Base-by-base conservation (phyloP, 192 early-diverging fungal species). In the Mortierella alpina region DNA sequence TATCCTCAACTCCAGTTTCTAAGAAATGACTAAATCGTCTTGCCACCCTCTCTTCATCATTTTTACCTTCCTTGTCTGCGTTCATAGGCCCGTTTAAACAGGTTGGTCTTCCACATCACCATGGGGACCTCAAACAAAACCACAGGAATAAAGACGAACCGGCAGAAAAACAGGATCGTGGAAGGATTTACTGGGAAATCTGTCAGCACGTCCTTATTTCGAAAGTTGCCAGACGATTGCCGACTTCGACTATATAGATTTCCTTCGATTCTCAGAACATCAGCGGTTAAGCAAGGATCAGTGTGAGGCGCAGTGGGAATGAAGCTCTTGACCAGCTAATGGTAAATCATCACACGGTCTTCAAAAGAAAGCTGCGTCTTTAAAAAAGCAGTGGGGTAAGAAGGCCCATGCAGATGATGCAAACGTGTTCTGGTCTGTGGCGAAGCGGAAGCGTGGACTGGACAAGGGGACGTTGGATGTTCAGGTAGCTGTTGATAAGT, bases 241-340 rank as follows among this genome's bases (percentile, higher is more conserved):
- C 23, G 55, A 57, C 13, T 68, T 68, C 48, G n/a, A 50, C 47
- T 68, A 59, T 22, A 47, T 68, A 13, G 15, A 42, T 51, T 69
- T 60, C 52, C 56, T 71, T 42, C 31, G 14, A 63, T 73, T 66
- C 41, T 64, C 71, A n/a, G 63, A 73, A 45, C 2, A 49, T 65
- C 62, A 73, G 42, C 47, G 63, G 20, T 49, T 73, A 52, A 66
- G 63, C 48, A 73, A 73, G 63, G 56, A 73, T n/a, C 62, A 66
- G 46, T 73, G 71, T 50, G 71, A 73, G 50, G 47, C 63, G n/a
- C 71, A 60, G 20, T 66, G 63, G 63, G 39, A 59, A n/a, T 59
- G 71, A 73, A 42, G 52, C 71, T 53, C 55, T 73, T 60, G 63
- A 60, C 42, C 45, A 59, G 23, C 60, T 73, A 42, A 20, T 17